These are phyloP conservation scores for Cyphellophora europaea DNA, from an alignment of 2,329 filamentous ascomycete genomes.

Conservation along the genomic window DNA sequence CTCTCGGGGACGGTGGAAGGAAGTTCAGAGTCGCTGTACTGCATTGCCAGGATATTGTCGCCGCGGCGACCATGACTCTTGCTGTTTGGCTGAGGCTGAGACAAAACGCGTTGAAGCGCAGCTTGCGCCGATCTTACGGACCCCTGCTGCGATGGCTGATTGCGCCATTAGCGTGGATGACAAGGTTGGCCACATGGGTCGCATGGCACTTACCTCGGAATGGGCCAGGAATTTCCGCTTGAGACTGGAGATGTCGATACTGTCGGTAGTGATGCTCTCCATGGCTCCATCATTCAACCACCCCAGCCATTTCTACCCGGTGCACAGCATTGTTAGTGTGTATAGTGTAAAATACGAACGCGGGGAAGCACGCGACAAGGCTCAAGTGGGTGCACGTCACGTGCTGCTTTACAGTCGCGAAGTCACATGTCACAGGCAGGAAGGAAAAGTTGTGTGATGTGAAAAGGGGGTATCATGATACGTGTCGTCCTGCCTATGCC, in stretches of 20 bases:
- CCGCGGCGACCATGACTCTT: too few species aligned
- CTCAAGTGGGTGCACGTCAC: too few species aligned
- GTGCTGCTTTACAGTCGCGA: too few species aligned
- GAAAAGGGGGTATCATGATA: too few species aligned
- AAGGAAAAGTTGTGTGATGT: too few species aligned
- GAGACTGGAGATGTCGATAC: background rate
- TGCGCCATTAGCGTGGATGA: background rate
- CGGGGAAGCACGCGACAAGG: too few species aligned
- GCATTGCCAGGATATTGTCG: too few species aligned
- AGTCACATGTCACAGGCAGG: too few species aligned
- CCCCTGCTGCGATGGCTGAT: background rate
- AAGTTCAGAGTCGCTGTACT: conserved; percentile 14
- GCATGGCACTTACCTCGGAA: background rate
- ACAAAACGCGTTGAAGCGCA: conserved; percentile 1
- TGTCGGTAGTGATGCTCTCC: background rate
- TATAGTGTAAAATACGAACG: too few species aligned
- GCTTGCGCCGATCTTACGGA: background rate
- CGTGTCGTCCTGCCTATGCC: too few species aligned
- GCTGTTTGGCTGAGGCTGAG: background rate
- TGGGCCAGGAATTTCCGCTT: background rate
- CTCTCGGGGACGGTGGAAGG: conserved; percentile 14
- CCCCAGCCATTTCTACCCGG: too few species aligned
- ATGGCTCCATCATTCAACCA: background rate
- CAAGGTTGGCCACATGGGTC: background rate
- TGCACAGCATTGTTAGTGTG: too few species aligned